Conservation (phyloP, 2,329 filamentous ascomycete genomes). For the Tolypocladium endophyticum region DNA sequence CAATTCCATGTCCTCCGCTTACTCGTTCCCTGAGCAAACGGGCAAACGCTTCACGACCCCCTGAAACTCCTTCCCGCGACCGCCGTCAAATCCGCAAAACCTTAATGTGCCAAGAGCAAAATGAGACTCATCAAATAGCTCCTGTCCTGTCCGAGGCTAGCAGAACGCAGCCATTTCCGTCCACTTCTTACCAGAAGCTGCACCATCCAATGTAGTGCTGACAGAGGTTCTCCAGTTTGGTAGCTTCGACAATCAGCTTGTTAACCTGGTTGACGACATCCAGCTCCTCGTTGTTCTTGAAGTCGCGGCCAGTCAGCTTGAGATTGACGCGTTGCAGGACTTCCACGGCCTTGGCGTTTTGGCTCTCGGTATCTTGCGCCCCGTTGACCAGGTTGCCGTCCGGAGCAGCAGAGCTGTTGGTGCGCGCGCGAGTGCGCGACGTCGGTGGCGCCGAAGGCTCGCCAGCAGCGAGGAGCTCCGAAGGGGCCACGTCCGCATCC, state of each 20-base stretch:
- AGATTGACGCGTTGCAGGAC: slow-evolving; percentile 87
- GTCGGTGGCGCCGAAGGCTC: slow-evolving; percentile 36
- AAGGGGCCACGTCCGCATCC: slow-evolving; percentile 49
- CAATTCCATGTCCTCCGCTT: not conserved
- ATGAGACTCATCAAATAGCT: not conserved
- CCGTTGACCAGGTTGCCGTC: slow-evolving; percentile 26
- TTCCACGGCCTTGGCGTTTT: slow-evolving; percentile 87
- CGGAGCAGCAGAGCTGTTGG: slow-evolving; percentile 42
- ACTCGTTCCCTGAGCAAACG: not conserved
- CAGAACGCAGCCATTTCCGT: not conserved
- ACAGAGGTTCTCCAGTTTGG: slow-evolving; percentile 92
- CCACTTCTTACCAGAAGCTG: slow-evolving; percentile 70
- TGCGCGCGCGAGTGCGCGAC: slow-evolving; percentile 43
- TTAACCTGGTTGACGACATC: slow-evolving; percentile 83
- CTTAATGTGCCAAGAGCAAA: not conserved
- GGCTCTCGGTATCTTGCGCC: slow-evolving; percentile 56
- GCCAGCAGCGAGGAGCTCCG: slow-evolving; percentile 40
- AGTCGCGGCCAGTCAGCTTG: slow-evolving; percentile 90
- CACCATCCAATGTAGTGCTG: slow-evolving; percentile 99
- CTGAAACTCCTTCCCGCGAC: not conserved
- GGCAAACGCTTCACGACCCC: not conserved
- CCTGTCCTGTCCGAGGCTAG: not conserved
- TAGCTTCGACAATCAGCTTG: slow-evolving; percentile 88
- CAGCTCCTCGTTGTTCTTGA: slow-evolving; percentile 76
- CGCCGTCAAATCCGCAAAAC: not conserved